Evolutionary conservation across 805 yeast species (phyloP).

Genomic region (Diddensiella santjacobensis): DNA sequence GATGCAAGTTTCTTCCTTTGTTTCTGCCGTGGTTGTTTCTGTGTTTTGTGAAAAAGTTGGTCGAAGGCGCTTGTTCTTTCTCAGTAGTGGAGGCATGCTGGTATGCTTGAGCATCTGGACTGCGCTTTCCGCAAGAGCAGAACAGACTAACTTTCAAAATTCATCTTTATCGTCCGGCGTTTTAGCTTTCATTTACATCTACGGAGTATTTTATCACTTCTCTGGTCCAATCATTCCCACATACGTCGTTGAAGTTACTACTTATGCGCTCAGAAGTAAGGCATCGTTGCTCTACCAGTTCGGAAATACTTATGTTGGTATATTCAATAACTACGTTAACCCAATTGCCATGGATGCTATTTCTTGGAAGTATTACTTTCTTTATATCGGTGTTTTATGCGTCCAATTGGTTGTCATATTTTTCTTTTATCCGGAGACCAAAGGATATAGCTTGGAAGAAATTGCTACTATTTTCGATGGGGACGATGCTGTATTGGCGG

Average conservation of each 20-base stretch:
- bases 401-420: slow-evolving; percentile 53
- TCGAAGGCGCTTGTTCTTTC: slow-evolving; percentile 15
- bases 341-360: slow-evolving; percentile 42
- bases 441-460: slow-evolving; percentile 82
- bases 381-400: slow-evolving; percentile 37
- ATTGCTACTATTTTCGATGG: slow-evolving; percentile 48
- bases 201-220: slow-evolving; percentile 13
- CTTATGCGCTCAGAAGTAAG: slow-evolving; percentile 37
- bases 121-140: slow-evolving; percentile 14
- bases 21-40: slow-evolving; percentile 10
- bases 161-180: slow-evolving; percentile 12
- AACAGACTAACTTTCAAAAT: slow-evolving; percentile 5
- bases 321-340: slow-evolving; percentile 34
- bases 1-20: neutral
- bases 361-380: slow-evolving; percentile 44
- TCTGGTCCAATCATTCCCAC: slow-evolving; percentile 12
- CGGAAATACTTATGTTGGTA: slow-evolving; percentile 4
- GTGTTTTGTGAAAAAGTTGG: slow-evolving; percentile 13
- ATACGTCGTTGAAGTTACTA: slow-evolving; percentile 24
- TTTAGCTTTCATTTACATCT: slow-evolving; percentile 20
- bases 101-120: slow-evolving; percentile 35
- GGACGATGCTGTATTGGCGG: slow-evolving; percentile 26
- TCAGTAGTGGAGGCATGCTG: slow-evolving; percentile 13
- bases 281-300: slow-evolving; percentile 25
- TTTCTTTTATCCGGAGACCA: slow-evolving; percentile 81